A percentile compares a stretch with the other conserved stretches of the same genome.
These are phyloP conservation scores for Prillingera fragicola DNA, from an alignment of 1,284 basidiomycete genomes.

Conservation along the genomic window DNA sequence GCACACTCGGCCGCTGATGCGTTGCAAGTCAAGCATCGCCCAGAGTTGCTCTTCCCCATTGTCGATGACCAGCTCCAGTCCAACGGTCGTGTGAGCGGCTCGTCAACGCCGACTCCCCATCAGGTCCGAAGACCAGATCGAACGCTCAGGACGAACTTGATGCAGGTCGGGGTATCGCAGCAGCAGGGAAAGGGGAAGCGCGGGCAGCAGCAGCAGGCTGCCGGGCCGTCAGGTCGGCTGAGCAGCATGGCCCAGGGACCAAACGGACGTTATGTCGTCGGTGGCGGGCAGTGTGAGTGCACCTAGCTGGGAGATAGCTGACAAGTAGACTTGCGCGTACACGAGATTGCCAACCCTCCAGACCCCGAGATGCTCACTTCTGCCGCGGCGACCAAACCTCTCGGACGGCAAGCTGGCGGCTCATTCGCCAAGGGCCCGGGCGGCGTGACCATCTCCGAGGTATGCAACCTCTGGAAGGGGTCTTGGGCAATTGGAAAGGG, in stretches of 20 bases:
- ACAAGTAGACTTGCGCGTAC: conserved; percentile 35
- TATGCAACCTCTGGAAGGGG: conserved; percentile 45
- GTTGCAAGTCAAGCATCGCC: not conserved
- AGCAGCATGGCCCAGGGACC: conserved; percentile 43
- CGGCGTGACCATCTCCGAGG: conserved; percentile 37
- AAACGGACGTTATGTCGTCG: conserved; percentile 38
- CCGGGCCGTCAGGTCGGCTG: conserved; percentile 24
- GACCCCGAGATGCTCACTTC: not conserved
- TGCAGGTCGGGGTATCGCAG: conserved; percentile 12
- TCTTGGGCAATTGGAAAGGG: conserved; percentile 40
- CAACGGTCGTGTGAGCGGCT: not conserved
- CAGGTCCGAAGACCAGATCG: conserved; percentile 17
- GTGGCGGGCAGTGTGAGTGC: conserved; percentile 44
- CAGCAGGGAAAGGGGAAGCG: conserved; percentile 2
- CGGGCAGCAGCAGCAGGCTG: conserved; percentile 20
- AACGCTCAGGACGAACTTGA: conserved; percentile 30
- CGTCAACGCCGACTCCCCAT: conserved; percentile 3
- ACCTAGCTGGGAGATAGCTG: conserved; percentile 1
- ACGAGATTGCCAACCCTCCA: conserved; percentile 29
- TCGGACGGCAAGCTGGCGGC: conserved; percentile 1
- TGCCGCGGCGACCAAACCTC: not conserved
- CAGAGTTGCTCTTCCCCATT: not conserved
- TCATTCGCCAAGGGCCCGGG: conserved; percentile 34
- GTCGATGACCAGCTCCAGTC: not conserved
- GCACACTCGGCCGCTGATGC: not conserved